Base-by-base conservation (phyloP, 202 grass and related monocot genomes). In the Cymbopogon flexuosus region DNA sequence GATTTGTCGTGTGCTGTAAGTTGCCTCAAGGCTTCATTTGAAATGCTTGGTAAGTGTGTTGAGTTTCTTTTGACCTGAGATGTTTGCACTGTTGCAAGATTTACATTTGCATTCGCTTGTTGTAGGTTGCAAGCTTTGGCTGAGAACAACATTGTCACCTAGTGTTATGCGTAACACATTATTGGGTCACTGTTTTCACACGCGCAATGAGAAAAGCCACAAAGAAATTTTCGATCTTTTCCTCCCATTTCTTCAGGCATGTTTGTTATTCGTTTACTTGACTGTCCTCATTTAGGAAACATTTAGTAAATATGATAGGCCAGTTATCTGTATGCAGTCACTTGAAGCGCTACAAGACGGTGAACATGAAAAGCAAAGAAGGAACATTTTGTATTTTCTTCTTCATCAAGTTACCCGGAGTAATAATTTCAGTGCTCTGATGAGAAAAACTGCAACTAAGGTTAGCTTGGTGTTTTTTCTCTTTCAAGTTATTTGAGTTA, bases 181-280 rank as follows among this genome's bases (percentile, higher is more conserved):
- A 70, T 73, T 98, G 82, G 95, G 95, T 51, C 95, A 98, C 41
- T 98, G 95, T 83, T 98, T 98, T 86, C 95, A 98, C 73, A 98
- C 90, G 82, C 79, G 82, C 72, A 84, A 93, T 70, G 95, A 98
- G 88, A 98, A 98, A 90, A 98, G 90, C 65, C 95, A 98, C 79
- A 98, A 98, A 79, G 95, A 94, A 75, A 89, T 94, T 67, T 98
- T 98, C 8, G 95, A 98, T 89, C 95, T 98, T 86, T 98, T 98
- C 84, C 81, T 98, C 72, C 95, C 95, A 40, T 98, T 98, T 88
- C 84, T 98, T 67, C 95, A 94, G 95, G 95, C 80, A 89, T 75
- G 64, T 89, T 56, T 54, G 52, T 75, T 61, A 62, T 45, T 75
- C 39, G 14, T 89, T 83, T 62, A 68, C 76, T 73, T 14, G 65